These are phyloP conservation scores for Marchantia paleacea DNA, from an alignment of 225 moss, liverwort and hornwort genomes.

Conservation along the genomic window DNA sequence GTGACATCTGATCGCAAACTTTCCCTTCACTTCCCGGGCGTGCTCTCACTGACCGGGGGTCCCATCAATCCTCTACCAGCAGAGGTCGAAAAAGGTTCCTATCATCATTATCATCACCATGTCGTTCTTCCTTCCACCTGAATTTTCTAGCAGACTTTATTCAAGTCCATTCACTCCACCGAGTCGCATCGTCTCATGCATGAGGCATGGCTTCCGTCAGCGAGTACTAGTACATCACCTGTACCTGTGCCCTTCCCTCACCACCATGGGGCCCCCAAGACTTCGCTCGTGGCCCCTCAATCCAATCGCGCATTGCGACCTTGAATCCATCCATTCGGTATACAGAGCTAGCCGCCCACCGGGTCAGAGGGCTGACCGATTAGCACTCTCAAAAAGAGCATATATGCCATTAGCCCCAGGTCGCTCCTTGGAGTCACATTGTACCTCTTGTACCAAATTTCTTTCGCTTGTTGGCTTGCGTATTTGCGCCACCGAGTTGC, in stretches of 20 bases:
- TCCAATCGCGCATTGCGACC: neutral
- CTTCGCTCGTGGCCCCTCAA: neutral
- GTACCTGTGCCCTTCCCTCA: neutral
- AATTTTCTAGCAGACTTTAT: neutral
- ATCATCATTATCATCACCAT: neutral
- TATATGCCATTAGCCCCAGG: neutral
- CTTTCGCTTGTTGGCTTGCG: neutral
- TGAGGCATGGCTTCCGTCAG: constrained; percentile 6
- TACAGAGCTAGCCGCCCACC: neutral
- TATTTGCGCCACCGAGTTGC: constrained; percentile 14
- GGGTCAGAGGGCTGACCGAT: neutral
- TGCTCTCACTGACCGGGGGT: neutral
- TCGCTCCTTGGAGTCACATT: neutral
- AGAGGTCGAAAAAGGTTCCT: too few species aligned
- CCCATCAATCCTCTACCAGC: neutral
- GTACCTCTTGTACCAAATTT: neutral
- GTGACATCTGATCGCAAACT: neutral
- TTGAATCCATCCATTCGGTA: neutral
- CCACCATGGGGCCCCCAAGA: neutral
- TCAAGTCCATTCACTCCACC: neutral
- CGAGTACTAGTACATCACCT: neutral
- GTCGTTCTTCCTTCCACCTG: neutral
- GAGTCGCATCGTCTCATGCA: constrained; percentile 11
- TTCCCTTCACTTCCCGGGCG: neutral
- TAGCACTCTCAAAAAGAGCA: neutral